Evolutionary conservation across 2,329 filamentous ascomycete species (phyloP), one percentile per base, ranked within the genome.

Genomic region (Claviceps maximensis): DNA sequence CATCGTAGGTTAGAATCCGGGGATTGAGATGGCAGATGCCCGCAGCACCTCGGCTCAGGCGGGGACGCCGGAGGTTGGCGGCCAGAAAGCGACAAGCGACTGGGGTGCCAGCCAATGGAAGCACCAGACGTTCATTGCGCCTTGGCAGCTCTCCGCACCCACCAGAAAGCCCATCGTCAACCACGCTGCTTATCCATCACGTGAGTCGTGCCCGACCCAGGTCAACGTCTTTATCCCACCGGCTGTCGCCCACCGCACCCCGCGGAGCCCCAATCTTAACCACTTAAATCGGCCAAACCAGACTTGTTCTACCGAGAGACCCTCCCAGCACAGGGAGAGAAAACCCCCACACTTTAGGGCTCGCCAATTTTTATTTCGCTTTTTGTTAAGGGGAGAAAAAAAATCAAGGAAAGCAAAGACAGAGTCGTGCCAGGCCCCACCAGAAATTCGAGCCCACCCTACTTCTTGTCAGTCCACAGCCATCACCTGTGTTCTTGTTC

Each of bases 161-260:
- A 40, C 50, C 49, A 27, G 17, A 42, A n/a, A 38, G n/a, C 17
- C 31, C 29, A 21, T 23, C 41, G 29, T 36, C 19, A 49, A 38
- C 36, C 29, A 15, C 15, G 19, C 41, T 40, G 33, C 42, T 53
- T 46, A 44, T 19, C 21, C 2, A 25, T 61, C 66, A 69, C 58
- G 65, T 67, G 67, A 63, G 60, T 71, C 70, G 69, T 72, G 59
- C 58, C 69, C 69, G 61, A 70, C 68, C 68, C 61, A 63, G 55
- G 56, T 63, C 51, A 51, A 51, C 44, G 31, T 15, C 38, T 44
- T 27, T 33, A 44, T 19, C 33, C 52, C 38, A 47, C 25, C 17
- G 21, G 47, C 48, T 33, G 31, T 21, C 17, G 10, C n/a, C 10
- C 9, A 21, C 21, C 33, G 46, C 41, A 25, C 36, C n/a, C 6